Percentiles rank a stretch among this genome's conserved stretches.
Conservation (phyloP, 768 basidiomycete species). For the Lactarius sanguifluus region DNA sequence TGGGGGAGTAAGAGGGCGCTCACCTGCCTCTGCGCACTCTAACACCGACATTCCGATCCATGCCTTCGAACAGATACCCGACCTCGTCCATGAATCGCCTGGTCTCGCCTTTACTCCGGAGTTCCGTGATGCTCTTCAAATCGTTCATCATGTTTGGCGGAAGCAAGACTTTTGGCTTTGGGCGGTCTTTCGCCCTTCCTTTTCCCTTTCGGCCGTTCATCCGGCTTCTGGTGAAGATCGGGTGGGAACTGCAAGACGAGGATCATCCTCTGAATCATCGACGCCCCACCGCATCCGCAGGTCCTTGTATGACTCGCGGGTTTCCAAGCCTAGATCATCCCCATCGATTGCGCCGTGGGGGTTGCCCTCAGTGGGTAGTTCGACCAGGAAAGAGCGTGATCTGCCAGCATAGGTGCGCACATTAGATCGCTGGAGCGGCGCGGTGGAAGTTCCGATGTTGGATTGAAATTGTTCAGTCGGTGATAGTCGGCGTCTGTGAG, state of each 20-base stretch:
- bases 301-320: conserved; percentile 73
- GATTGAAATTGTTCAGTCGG: conserved; percentile 16
- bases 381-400: conserved; percentile 78
- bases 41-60: conserved; percentile 52
- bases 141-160: conserved; percentile 67
- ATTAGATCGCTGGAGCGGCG: conserved; percentile 36
- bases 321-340: conserved; percentile 44
- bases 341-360: conserved; percentile 36
- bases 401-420: conserved; percentile 72
- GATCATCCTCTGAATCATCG: conserved; percentile 75
- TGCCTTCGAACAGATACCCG: conserved; percentile 82
- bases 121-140: conserved; percentile 75
- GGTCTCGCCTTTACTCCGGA: conserved; percentile 77
- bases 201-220: conserved; percentile 41
- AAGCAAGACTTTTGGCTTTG: conserved; percentile 36
- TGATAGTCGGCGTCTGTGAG: conserved; percentile 29
- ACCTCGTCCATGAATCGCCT: conserved; percentile 81
- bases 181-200: conserved; percentile 36
- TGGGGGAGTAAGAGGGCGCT: conserved; percentile 19
- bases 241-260: conserved; percentile 37
- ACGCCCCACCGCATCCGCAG: conserved; percentile 80
- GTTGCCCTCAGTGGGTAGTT: conserved; percentile 43
- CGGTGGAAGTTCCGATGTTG: conserved; percentile 22
- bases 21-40: conserved; percentile 70
- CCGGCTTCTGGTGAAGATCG: conserved; percentile 30